Evolutionary conservation across 2,329 filamentous ascomycete genomes (phyloP), one percentile per base, ranked within the genome.

Genomic region (Hymenotorrendiella dingleyae): DNA sequence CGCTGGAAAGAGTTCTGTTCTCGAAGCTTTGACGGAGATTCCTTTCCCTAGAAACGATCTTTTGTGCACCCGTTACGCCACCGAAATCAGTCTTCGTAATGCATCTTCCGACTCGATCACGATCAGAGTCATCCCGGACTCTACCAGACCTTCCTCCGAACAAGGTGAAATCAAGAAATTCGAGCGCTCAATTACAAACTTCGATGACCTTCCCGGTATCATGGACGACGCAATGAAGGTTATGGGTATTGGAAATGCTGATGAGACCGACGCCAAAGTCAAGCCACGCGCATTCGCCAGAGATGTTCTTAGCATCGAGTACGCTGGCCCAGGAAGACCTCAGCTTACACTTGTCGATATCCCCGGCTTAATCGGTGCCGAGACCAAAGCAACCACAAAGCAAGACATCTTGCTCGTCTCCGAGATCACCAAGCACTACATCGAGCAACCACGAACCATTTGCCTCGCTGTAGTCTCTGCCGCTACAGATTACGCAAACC

Each of bases 21-120:
- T 82, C 2, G 77, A 81, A 53, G 76, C 77, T n/a, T 67, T 83
- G 27, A 80, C 76, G 0, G 75, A 76, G 19, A 76, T 79, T 8
- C 71, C 72, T 0, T 82, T 83, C 34, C 79, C 78, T 0, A 66
- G 73, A 42, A 74, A 76, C 47, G 74, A 75, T 38, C 75, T 71
- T 35, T 68, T 79, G 2, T 83, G 78, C 52, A 83, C 79, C 0
- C 67, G 78, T 14, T 82, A 68, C 51, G 67, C 69, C 0, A 72
- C 69, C 0, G 64, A 72, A 44, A 72, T 74, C 33, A 67, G 62
- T n/a, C 64, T 67, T 5, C 56, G 59, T 8, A 49, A 50, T 10
- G 56, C 41, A 5, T 20, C 36, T 4, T 33, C n/a, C 0, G 34
- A 80, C 46, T 71, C 76, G 4, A 60, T 77, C 41, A 70, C 62